Conservation (phyloP, 2,329 filamentous ascomycete genomes). For the Fusarium mexicanum region DNA sequence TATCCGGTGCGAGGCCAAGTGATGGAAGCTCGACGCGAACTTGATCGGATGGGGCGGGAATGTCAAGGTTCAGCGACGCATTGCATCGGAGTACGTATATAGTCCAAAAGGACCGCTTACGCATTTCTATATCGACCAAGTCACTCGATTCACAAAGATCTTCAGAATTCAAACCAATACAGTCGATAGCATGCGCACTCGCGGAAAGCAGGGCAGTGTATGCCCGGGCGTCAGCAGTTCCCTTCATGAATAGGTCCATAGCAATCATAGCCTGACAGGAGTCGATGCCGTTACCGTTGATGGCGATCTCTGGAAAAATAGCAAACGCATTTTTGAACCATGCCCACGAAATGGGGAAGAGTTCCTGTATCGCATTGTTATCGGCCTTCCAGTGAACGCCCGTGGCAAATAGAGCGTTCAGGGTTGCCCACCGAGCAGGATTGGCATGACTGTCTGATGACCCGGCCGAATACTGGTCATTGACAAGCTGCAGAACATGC, state of each 20-base stretch:
- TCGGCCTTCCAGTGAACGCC: neutral
- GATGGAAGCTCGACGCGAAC: neutral
- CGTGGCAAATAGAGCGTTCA: neutral
- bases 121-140: neutral
- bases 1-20: accelerated
- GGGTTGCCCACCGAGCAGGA: neutral
- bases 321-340: neutral
- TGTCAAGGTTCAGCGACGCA: neutral
- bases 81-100: neutral
- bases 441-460: neutral
- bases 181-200: neutral
- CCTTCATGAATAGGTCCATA: neutral
- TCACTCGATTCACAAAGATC: accelerated
- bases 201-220: neutral
- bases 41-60: neutral
- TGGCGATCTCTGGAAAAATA: neutral
- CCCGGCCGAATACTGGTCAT: neutral
- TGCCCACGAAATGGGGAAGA: neutral
- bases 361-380: neutral
- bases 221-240: neutral
- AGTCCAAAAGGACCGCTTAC: neutral
- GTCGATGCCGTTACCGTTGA: neutral
- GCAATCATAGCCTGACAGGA: neutral
- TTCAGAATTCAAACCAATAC: neutral
- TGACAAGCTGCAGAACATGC: neutral